phyloP scores from a whole-genome alignment of 2,329 filamentous ascomycete genomes.

The Ceratocystis destructans region DNA sequence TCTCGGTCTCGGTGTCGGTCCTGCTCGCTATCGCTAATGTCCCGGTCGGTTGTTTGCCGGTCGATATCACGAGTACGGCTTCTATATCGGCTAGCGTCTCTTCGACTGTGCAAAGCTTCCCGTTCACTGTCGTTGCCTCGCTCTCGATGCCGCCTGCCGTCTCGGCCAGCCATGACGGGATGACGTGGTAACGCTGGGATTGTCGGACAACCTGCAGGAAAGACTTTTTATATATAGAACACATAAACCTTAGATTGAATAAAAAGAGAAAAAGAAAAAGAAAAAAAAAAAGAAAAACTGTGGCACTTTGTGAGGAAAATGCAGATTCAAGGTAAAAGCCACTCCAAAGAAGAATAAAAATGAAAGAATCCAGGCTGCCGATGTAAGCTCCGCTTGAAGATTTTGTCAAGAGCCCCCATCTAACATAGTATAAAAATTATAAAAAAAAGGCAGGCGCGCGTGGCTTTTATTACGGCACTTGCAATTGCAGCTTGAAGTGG shows the following conservation, averaged over 20 bases:
- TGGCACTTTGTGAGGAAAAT: neutral
- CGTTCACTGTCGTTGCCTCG: conserved; percentile 17
- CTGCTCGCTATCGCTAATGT: neutral
- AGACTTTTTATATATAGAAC: neutral
- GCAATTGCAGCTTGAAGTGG: neutral
- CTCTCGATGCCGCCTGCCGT: conserved; percentile 16
- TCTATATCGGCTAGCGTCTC: conserved; percentile 9
- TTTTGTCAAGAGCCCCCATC: neutral
- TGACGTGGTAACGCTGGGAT: conserved; percentile 4
- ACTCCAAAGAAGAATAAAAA: neutral
- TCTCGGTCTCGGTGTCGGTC: conserved; percentile 11
- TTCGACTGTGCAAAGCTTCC: conserved; percentile 10
- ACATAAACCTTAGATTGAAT: neutral
- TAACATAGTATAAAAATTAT: neutral
- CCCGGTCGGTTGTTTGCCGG: conserved; percentile 3
- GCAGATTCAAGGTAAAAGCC: neutral
- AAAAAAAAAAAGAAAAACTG: neutral
- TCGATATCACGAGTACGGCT: conserved; percentile 9
- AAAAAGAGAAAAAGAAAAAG: neutral
- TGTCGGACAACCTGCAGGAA: neutral
- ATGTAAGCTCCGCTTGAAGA: neutral
- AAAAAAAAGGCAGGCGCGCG: neutral
- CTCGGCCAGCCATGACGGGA: conserved; percentile 8
- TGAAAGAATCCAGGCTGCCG: neutral
- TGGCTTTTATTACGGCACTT: neutral